Conservation (phyloP, 768 basidiomycete genomes). For the Rhodotorula sphaerocarpa region DNA sequence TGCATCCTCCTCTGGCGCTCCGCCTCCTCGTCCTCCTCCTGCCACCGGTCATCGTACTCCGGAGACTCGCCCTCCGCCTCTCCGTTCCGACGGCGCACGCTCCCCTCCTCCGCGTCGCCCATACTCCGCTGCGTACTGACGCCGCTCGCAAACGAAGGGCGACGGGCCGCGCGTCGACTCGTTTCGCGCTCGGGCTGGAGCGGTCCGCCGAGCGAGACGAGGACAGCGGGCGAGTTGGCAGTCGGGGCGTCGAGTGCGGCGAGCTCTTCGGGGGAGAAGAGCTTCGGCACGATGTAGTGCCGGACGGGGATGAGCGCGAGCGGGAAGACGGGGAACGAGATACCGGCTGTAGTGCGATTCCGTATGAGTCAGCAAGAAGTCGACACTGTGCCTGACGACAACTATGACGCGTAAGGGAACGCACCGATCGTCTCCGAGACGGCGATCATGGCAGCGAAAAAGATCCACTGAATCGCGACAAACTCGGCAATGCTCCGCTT, state of each 20-base stretch:
- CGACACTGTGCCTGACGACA: no score
- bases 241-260: slow-evolving; percentile 79
- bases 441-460: slow-evolving; percentile 80
- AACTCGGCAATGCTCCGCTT: slow-evolving; percentile 66
- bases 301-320: slow-evolving; percentile 71
- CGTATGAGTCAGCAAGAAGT: no score
- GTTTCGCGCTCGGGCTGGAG: slow-evolving; percentile 20
- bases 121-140: background rate
- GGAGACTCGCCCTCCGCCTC: background rate
- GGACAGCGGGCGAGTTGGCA: slow-evolving; percentile 47
- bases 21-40: background rate
- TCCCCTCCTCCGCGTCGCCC: background rate
- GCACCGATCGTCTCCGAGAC: slow-evolving; percentile 80
- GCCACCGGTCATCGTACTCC: background rate
- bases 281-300: slow-evolving; percentile 58
- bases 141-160: background rate
- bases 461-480: slow-evolving; percentile 63
- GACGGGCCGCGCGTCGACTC: no score
- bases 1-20: background rate
- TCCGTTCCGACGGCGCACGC: background rate
- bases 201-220: slow-evolving; percentile 38
- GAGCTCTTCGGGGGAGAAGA: slow-evolving; percentile 68
- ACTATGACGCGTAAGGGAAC: no score
- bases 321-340: slow-evolving; percentile 84
- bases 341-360: slow-evolving; percentile 56